phyloP scores from a whole-genome alignment of 805 yeast species.

The Suhomyces pyralidae region DNA sequence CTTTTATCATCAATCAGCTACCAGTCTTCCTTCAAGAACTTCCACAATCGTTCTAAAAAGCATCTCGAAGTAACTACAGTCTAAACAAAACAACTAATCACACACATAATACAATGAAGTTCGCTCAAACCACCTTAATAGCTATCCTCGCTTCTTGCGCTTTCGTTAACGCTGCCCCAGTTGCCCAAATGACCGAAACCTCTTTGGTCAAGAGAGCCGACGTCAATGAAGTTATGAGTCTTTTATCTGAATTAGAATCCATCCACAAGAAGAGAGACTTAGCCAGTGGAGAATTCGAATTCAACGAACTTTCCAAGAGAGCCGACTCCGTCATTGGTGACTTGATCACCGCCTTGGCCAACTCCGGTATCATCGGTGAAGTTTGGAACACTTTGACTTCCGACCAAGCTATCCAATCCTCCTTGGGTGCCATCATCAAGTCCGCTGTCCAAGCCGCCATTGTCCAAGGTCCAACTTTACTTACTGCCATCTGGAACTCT shows the following conservation, averaged over 20 bases:
- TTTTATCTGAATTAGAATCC: conserved; percentile 32
- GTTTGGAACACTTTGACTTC: conserved; percentile 35
- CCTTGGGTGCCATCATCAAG: conserved; percentile 27
- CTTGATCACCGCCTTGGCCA: conserved; percentile 34
- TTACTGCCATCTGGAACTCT: conserved; percentile 40
- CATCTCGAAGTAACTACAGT: neutral
- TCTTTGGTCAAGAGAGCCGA: conserved; percentile 35
- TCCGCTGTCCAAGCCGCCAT: conserved; percentile 31
- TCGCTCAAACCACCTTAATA: conserved; percentile 36
- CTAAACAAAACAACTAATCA: neutral
- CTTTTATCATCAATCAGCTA: conserved; percentile 1
- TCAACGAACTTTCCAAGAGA: conserved; percentile 28
- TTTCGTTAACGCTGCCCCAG: conserved; percentile 35
- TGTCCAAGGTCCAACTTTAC: conserved; percentile 40
- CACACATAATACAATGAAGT: conserved; percentile 29
- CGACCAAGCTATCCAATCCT: conserved; percentile 25
- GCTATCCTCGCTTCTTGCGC: conserved; percentile 40
- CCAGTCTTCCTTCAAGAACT: neutral
- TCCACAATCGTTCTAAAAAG: neutral
- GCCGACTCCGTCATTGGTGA: conserved; percentile 34
- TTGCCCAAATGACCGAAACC: conserved; percentile 18
- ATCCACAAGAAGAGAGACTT: conserved; percentile 37
- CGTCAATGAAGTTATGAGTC: conserved; percentile 28
- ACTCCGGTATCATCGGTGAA: conserved; percentile 38
- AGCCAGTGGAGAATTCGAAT: conserved; percentile 25